A percentile compares a stretch with the other conserved stretches of the same genome.
Conservation (phyloP, 495 filamentous ascomycete genomes). For the Lasiosphaeria hispida region DNA sequence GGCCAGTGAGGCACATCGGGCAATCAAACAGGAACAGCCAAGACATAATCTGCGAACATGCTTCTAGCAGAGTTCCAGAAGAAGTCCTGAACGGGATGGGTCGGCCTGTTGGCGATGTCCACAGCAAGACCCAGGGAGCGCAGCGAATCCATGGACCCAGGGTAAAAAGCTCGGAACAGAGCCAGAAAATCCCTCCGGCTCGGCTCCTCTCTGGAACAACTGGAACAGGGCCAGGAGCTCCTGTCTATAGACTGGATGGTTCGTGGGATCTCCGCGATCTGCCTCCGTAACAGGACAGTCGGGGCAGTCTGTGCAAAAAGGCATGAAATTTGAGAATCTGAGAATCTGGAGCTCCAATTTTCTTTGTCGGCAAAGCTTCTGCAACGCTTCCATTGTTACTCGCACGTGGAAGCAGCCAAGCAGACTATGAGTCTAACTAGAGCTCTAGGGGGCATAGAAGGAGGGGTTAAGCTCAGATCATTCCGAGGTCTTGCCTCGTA, state of each 20-base stretch:
- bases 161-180: constrained; percentile 23
- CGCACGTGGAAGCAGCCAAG: constrained; percentile 19
- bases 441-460: too few species aligned
- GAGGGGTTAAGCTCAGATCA: background rate
- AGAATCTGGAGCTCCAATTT: constrained; percentile 8
- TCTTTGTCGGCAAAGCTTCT: constrained; percentile 16
- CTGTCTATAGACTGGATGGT: constrained; percentile 9
- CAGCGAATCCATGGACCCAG: constrained; percentile 1
- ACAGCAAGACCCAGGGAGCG: too few species aligned
- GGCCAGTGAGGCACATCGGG: constrained; percentile 31
- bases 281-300: constrained; percentile 16
- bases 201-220: constrained; percentile 13
- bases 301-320: constrained; percentile 17
- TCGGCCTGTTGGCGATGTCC: constrained; percentile 1
- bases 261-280: constrained; percentile 23
- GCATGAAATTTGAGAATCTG: constrained; percentile 4
- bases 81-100: constrained; percentile 19
- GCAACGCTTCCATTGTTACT: constrained; percentile 5
- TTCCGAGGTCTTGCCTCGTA: background rate
- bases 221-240: constrained; percentile 9
- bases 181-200: constrained; percentile 21
- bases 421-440: too few species aligned
- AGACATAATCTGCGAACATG: constrained; percentile 31
- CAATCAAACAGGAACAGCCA: constrained; percentile 33
- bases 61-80: constrained; percentile 37